Evolutionary conservation across 495 filamentous ascomycete species (phyloP), one percentile per base, ranked within the genome.

Genomic region (Aspergillus biplanus): DNA sequence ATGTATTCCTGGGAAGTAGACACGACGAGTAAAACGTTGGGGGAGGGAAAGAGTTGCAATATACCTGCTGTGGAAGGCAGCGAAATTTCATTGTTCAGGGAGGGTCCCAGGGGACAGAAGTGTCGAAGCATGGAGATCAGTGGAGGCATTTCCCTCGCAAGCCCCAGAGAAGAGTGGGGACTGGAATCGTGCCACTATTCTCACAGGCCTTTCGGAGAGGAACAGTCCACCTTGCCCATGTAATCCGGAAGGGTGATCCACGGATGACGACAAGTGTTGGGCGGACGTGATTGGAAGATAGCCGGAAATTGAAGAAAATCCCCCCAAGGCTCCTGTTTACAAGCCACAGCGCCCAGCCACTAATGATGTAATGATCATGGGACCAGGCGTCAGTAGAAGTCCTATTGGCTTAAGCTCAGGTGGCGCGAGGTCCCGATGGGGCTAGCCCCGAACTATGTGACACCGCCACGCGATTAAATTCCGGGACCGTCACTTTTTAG

Each of bases 71-170:
- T 49, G 32, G 55, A 58, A 70, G 67, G 67, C 65, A 67, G 62
- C 65, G 62, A 32, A 69, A 69, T 69, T 61, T 52, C 61, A 63
- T 61, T 60, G 59, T 62, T 61, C 39, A 44, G n/a, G 8, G 39
- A 44, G n/a, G 8, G 39, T 6, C 55, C 65, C 57, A 46, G 32
- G 65, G 52, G 61, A 52, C 48, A 27, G 54, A 54, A 39, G 55
- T 50, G 15, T 59, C 49, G 53, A 34, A 52, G 53, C 15, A 32
- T 21, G 65, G 15, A 50, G 48, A 67, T 67, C 65, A 64, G 65
- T 67, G 65, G 65, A 59, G 47, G 46, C 34, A 57, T 16, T 16
- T 37, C 48, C 21, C 27, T 54, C 6, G 46, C 34, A 33, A 15
- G 44, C 16, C 34, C 56, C 60, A 42, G 42, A 39, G 46, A 42